Evolutionary conservation across 768 basidiomycete genomes (phyloP), one percentile per base, ranked within the genome.

Genomic region (Hygrophorus russula): DNA sequence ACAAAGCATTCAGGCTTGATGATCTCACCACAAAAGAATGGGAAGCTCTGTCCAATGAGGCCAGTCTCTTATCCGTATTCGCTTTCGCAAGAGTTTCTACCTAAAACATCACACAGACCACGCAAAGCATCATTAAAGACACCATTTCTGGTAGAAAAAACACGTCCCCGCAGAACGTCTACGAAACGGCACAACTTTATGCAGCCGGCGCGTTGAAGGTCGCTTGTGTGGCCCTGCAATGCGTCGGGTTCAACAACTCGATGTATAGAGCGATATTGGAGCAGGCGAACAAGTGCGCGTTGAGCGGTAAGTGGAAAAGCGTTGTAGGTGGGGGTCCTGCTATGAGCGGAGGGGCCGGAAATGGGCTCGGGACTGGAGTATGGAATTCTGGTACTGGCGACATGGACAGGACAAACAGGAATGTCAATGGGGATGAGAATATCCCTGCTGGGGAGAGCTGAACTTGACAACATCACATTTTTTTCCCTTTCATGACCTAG

Each of bases 141-240:
- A 88, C 85, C 0, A 64, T 87, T 29, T 59, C 71, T 1, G 76
- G 67, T 5, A 74, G 85, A 36, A 86, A 83, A 59, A 85, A 83
- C 55, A 74, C 73, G 14, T 83, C 83, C 1, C 83, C 85, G 13
- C 82, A 85, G 56, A 85, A 81, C 52, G 59, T 77, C 19, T 86
- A 86, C 61, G 85, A 88, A 57, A 76, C 74, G 0, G 63, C 67
- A 1, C 84, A 88, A 55, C 70, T 87, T 27, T 88, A 86, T 54
- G 66, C 71, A 4, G 78, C 68, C 1, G 84, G 85, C 1, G 84
- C 83, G 18, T 68, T 88, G 37, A 78, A 74, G 48, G 73, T 83
- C 17, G 80, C 79, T 11, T 87, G 83, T 51, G 62, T 88, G 44
- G 85, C 74, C 3, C 61, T 88, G 37, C 80, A 82, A 49, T 88